Evolutionary conservation across 148 eudicot species (phyloP), one percentile per base, ranked within the genome.

Genomic region (Persicaria tinctoria): DNA sequence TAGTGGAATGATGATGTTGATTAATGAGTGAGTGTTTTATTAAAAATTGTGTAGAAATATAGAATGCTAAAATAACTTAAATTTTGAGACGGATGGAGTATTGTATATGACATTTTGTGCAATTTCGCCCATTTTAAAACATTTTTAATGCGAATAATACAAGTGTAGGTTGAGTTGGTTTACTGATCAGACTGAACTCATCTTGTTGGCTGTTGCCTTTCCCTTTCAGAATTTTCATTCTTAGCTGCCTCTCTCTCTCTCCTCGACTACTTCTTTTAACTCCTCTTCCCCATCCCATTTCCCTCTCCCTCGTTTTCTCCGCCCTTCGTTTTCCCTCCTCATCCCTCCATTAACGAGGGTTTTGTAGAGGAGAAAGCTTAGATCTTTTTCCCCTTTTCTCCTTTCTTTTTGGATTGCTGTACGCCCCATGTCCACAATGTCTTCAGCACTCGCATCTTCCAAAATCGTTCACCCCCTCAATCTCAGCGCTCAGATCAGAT

Each of bases 391-490:
- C 44, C 70, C 2, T 53, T 9, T 53, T 53, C 13, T 53, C n/a
- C 57, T 53, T 53, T 53, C 57, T 9, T 10, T 53, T 53, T 53
- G 11, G 13, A 9, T 16, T 53, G 57, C n/a, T 53, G 1, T 16
- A 53, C n/a, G 11, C 2, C 57, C 4, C n/a, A 16, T 0, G 1
- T 0, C 71, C 73, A 74, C 55, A 73, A 76, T 81, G 82, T 59
- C 85, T 77, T 70, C 87, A 3, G 54, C 85, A 6, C 72, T 82
- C 9, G 73, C 73, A 57, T 75, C 86, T 13, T 75, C 96, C 62
- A 83, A 82, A 82, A 69, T 81, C 56, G 73, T 81, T 46, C 88
- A 83, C 46, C 86, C 84, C 69, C 55, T 86, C n/a, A 74, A 74
- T 51, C 55, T 81, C 68, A 51, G 32, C 75, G 23, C 78, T 46